Conservation (phyloP, 2,329 filamentous ascomycete genomes). For the Monosporascus sp. region DNA sequence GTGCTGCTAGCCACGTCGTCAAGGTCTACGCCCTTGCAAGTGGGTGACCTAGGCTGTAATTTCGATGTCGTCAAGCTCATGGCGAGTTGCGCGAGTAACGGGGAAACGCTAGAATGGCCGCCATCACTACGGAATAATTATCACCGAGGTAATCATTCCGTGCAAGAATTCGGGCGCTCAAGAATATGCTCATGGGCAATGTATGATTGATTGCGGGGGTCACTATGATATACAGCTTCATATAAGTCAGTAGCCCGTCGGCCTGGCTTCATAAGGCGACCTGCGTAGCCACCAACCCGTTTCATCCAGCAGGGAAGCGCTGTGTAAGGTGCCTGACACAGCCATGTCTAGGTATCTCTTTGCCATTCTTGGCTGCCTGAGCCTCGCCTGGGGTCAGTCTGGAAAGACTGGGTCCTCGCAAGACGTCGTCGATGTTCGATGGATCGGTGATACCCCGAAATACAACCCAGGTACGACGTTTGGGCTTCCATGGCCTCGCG, state of each 20-base stretch:
- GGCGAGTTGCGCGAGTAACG: not conserved
- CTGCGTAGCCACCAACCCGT: not conserved
- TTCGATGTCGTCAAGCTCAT: not conserved
- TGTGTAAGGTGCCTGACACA: not conserved
- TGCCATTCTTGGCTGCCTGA: not conserved
- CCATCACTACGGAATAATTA: not conserved
- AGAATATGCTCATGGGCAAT: not conserved
- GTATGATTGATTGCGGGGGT: not conserved
- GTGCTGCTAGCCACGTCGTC: not conserved
- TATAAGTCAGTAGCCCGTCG: not conserved
- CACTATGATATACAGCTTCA: not conserved
- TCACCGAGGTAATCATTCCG: not conserved
- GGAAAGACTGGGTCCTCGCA: constrained; percentile 6
- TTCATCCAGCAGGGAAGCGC: not conserved
- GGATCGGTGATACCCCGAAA: constrained; percentile 35
- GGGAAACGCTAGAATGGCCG: not conserved
- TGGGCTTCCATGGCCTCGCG: constrained; percentile 39
- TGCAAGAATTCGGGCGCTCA: not conserved
- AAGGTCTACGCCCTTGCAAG: not conserved
- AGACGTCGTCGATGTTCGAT: constrained; percentile 26
- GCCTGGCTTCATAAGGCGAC: not conserved
- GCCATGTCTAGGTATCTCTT: not conserved
- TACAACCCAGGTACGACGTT: constrained; percentile 35
- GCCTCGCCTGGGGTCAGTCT: not conserved
- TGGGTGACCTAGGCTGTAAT: no score